Evolutionary conservation across 768 basidiomycete species (phyloP).

Genomic region (Mycena epipterygia): DNA sequence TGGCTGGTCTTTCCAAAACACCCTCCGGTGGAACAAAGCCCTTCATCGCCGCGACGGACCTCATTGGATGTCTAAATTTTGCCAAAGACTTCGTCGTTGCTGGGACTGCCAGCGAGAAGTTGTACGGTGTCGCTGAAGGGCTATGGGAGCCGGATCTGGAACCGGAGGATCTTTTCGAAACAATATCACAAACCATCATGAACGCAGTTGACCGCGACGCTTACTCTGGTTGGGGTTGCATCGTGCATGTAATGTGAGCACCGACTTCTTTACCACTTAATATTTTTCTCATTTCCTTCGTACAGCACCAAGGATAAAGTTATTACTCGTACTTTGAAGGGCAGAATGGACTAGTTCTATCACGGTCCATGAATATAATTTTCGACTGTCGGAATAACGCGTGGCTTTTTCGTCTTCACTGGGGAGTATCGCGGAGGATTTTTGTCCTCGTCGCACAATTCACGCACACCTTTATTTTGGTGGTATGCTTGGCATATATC

Average conservation of each 20-base stretch:
- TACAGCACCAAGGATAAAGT: slow-evolving; percentile 79
- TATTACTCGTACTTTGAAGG: slow-evolving; percentile 89
- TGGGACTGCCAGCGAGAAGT: slow-evolving; percentile 91
- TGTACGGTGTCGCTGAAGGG: slow-evolving; percentile 98
- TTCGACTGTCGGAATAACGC: background rate
- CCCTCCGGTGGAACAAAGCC: slow-evolving; percentile 83
- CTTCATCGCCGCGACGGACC: slow-evolving; percentile 95
- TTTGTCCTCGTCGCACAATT: too few species aligned
- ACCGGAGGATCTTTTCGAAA: slow-evolving; percentile 98
- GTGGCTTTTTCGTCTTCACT: too few species aligned
- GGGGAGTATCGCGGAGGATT: too few species aligned
- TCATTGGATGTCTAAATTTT: slow-evolving; percentile 93
- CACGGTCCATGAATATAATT: slow-evolving; percentile 17
- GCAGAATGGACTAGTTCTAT: slow-evolving; percentile 84
- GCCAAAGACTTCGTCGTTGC: slow-evolving; percentile 98
- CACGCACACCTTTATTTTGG: too few species aligned
- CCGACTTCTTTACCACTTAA: background rate
- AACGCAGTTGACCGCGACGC: slow-evolving; percentile 98
- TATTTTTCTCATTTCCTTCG: slow-evolving; percentile 25
- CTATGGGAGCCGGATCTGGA: slow-evolving; percentile 98
- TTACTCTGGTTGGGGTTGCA: slow-evolving; percentile 95
- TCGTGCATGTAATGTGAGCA: slow-evolving; percentile 95
- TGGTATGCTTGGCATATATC: too few species aligned
- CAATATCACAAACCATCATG: slow-evolving; percentile 94
- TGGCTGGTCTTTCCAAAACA: slow-evolving; percentile 88